phyloP scores from a whole-genome alignment of 345 rosid species.

The Trapa incisa region DNA sequence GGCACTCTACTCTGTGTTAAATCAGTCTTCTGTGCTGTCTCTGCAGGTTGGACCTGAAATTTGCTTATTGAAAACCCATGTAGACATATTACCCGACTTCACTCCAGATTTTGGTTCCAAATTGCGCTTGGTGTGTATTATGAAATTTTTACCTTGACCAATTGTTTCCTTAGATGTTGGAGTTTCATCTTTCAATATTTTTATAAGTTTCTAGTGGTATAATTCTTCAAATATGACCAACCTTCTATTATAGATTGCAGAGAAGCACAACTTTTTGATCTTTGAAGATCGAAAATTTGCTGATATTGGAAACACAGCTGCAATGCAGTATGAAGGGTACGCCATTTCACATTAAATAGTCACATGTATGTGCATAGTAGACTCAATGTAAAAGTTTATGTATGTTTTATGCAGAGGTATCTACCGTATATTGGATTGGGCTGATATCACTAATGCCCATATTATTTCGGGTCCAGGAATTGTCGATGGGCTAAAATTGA shows the following conservation, averaged over 20 bases:
- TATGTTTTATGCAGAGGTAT: constrained; percentile 47
- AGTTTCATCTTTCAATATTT: neutral
- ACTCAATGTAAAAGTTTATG: neutral
- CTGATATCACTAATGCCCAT: constrained; percentile 86
- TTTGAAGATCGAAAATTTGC: constrained; percentile 99
- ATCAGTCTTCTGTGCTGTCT: neutral
- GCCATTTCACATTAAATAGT: neutral
- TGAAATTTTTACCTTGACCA: neutral
- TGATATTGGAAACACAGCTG: constrained; percentile 95
- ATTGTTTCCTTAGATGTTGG: neutral
- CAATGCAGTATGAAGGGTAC: constrained; percentile 98
- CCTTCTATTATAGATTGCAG: constrained; percentile 51
- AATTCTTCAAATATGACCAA: neutral
- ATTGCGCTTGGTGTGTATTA: constrained; percentile 49
- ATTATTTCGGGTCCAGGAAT: constrained; percentile 92
- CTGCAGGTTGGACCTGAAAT: constrained; percentile 91
- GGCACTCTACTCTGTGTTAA: neutral
- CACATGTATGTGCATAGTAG: neutral
- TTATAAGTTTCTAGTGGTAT: neutral
- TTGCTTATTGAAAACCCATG: constrained; percentile 88
- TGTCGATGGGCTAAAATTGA: constrained; percentile 81
- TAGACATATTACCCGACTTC: constrained; percentile 90
- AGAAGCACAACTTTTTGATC: constrained; percentile 68
- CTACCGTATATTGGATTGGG: constrained; percentile 80
- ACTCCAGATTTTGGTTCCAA: constrained; percentile 82